Base-by-base conservation (phyloP, 1,284 basidiomycete genomes). In the Moniliophthora roreri region DNA sequence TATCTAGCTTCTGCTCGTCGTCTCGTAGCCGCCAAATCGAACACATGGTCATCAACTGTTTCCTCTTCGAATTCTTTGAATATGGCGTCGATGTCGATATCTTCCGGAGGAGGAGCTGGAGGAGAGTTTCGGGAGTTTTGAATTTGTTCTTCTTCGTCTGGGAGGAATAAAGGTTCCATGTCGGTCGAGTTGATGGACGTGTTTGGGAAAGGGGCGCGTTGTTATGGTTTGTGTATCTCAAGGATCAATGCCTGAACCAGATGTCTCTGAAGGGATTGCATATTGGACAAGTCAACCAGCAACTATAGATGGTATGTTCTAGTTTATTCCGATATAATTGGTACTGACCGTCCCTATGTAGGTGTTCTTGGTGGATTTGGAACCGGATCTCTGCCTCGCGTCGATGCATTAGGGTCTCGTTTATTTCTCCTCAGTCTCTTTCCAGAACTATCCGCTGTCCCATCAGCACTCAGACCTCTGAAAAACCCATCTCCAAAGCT, bases 361-460 rank as follows among this genome's bases (percentile, higher is more conserved):
- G 37, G 44, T 26, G 49, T 63, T 51, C 20, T 63, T 82, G 85
- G 86, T 52, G 89, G 89, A 38, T 90, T 80, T 66, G 89, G 89
- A 42, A 55, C 51, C 51, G 37, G 49, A 59, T 62, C 57, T 60
- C 46, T 96, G 7, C 94, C 95, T 0, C 82, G 93, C 45, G 77
- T 97, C 58, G 95, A 98, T 67, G 81, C 93, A 5, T 80, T 96
- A 5, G 87, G 90, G 35, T 95, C 93, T 3, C 85, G 95, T 26
- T 84, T 92, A 49, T 89, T 97, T 66, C 76, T 96, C 48, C 80
- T 95, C 34, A 79, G 85, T 58, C 76, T 96, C 50, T 73, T 89
- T 49, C 93, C 94, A 7, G 80, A 87, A 46, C 80, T 97, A 15
- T 87, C 81, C 51, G 84, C 77, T 11, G 85, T 95, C 50, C 76